phyloP scores from a whole-genome alignment of 495 filamentous ascomycete species.

The Trichoderma orchidacearum region DNA sequence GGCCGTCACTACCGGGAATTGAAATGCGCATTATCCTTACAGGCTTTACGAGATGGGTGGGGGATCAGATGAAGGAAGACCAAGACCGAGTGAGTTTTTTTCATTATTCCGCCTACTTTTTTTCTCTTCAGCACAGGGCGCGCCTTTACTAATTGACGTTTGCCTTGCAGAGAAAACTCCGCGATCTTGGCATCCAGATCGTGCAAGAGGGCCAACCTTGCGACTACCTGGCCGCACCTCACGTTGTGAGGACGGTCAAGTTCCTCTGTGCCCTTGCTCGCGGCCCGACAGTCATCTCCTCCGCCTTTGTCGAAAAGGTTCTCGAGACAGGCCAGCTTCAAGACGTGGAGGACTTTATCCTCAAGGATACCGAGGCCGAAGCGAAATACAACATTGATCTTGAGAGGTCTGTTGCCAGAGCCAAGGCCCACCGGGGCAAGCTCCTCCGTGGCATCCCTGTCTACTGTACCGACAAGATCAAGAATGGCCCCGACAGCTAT shows the following conservation, averaged over 20 bases:
- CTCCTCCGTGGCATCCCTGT: conserved; percentile 62
- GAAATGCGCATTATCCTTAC: conserved; percentile 64
- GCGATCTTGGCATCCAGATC: conserved; percentile 70
- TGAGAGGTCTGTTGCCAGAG: conserved; percentile 46
- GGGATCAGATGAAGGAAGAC: conserved; percentile 53
- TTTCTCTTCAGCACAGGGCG: not conserved
- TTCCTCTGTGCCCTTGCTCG: conserved; percentile 77
- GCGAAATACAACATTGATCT: conserved; percentile 54
- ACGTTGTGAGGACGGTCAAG: conserved; percentile 77
- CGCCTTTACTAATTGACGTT: not conserved
- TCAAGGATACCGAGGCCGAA: conserved; percentile 61
- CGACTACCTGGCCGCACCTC: conserved; percentile 78
- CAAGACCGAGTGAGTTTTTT: conserved; percentile 54
- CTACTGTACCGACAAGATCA: conserved; percentile 65
- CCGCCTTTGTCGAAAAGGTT: conserved; percentile 66
- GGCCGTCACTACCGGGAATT: conserved; percentile 43
- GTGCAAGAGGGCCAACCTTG: conserved; percentile 59
- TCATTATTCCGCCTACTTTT: not conserved
- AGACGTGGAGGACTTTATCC: conserved; percentile 43
- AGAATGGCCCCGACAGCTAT: conserved; percentile 71
- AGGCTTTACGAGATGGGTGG: conserved; percentile 64
- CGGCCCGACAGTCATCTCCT: conserved; percentile 58
- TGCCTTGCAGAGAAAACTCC: conserved; percentile 60
- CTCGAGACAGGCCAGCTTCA: conserved; percentile 43
- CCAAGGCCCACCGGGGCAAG: conserved; percentile 58